Conservation (phyloP, 306 rosid species). For the Quercus mongolica region DNA sequence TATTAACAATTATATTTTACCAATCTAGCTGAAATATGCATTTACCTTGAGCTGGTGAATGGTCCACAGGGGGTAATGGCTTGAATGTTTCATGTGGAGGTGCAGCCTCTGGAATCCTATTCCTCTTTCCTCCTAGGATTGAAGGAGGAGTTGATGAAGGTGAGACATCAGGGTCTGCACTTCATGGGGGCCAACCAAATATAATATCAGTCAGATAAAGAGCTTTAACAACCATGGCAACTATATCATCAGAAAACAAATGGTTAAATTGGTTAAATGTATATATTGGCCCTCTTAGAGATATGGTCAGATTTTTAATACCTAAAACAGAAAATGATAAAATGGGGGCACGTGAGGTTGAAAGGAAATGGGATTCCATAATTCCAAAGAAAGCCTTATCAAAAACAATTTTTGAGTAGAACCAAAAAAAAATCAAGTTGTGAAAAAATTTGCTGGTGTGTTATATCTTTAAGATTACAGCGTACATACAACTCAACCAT, state of each 20-base stretch:
- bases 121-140: slow-evolving; percentile 25
- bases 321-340: neutral
- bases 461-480: neutral
- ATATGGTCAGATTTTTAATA: neutral
- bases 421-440: neutral
- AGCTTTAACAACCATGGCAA: neutral
- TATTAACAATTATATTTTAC: neutral
- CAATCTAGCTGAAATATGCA: slow-evolving; percentile 17
- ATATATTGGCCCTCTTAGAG: neutral
- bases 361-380: neutral
- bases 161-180: slow-evolving; percentile 61
- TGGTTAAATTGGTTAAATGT: neutral
- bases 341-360: neutral
- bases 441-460: neutral
- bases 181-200: slow-evolving; percentile 16
- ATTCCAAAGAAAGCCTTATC: neutral
- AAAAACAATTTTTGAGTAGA: neutral
- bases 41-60: slow-evolving; percentile 49
- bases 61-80: slow-evolving; percentile 36
- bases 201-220: neutral
- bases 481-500: neutral
- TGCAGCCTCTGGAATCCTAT: slow-evolving; percentile 39
- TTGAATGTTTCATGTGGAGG: slow-evolving; percentile 39
- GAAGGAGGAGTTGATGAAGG: slow-evolving; percentile 54
- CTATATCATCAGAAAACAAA: neutral